Conservation (phyloP, 129 eudicot genomes). For the Centaurea solstitialis region DNA sequence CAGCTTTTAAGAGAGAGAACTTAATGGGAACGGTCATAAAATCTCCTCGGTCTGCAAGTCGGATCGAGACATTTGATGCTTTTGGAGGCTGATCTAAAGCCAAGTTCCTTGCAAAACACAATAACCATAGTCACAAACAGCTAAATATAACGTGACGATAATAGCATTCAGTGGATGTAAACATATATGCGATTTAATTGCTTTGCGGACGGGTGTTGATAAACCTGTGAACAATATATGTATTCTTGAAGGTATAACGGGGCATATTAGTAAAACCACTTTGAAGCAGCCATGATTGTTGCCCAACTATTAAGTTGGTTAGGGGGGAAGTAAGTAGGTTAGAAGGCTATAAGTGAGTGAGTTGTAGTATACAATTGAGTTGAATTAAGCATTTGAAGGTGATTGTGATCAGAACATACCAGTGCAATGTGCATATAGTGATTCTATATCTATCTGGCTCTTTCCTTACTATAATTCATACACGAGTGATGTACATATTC, state of each 20-base stretch:
- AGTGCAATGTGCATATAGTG: not conserved
- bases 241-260: no score
- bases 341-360: no score
- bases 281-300: no score
- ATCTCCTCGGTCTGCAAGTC: slow-evolving; percentile 53
- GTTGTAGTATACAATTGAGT: no score
- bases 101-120: slow-evolving; percentile 52
- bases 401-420: no score
- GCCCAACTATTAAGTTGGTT: no score
- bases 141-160: not conserved
- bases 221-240: no score
- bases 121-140: slow-evolving; percentile 5
- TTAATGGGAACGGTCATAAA: slow-evolving; percentile 63
- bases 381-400: no score
- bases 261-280: no score
- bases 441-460: not conserved
- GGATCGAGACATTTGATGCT: slow-evolving; percentile 62
- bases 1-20: slow-evolving; percentile 58
- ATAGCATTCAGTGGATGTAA: not conserved
- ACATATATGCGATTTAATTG: not conserved
- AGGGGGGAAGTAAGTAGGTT: no score
- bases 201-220: not conserved
- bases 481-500: not conserved
- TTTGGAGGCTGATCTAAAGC: slow-evolving; percentile 63
- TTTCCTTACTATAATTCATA: not conserved